Evolutionary conservation across 176 grass and related monocot species (phyloP), one percentile per base, ranked within the genome.

Genomic region (Phoenix roebelenii): DNA sequence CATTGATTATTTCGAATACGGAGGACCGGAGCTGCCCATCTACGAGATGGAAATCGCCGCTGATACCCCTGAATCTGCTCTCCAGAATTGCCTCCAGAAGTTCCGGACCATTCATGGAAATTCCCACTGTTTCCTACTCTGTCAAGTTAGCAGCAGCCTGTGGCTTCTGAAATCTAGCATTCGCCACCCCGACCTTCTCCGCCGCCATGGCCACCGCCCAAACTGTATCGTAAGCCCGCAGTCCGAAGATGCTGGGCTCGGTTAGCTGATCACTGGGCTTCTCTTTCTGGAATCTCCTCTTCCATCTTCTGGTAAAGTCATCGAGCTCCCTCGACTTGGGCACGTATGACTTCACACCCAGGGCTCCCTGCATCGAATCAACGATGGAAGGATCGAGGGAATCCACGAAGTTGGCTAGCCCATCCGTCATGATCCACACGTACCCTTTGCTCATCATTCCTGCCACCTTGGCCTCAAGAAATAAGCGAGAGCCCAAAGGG

Each of bases 121-220:
- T 52, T 23, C 63, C 56, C 50, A 86, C 32, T 26, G 54, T 59
- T 14, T 50, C 54, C 16, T 86, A 60, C 61, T 61, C 30, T 19
- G 44, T 65, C 6, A 0, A 16, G 29, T 55, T 74, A 0, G 50
- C 52, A 48, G 50, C 51, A 22, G 25, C 17, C 52, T 39, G 54
- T 26, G 50, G 50, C n/a, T 44, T n/a, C 19, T 12, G 3, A 10
- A 52, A 39, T 30, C 51, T 57, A 10, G 15, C 6, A 59, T 15
- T 50, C 28, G 28, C 53, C 54, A 12, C n/a, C n/a, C 67, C 58
- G 23, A 81, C 32, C 0, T 61, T 68, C 44, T 94, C 84, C 22
- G 49, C 71, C 61, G 84, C 89, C 50, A 79, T 66, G 29, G 77
- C 84, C 48, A 88, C 16, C 3, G 89, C 74, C 89, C 89, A 88